Conservation (phyloP, 345 rosid species). For the Brassica juncea region DNA sequence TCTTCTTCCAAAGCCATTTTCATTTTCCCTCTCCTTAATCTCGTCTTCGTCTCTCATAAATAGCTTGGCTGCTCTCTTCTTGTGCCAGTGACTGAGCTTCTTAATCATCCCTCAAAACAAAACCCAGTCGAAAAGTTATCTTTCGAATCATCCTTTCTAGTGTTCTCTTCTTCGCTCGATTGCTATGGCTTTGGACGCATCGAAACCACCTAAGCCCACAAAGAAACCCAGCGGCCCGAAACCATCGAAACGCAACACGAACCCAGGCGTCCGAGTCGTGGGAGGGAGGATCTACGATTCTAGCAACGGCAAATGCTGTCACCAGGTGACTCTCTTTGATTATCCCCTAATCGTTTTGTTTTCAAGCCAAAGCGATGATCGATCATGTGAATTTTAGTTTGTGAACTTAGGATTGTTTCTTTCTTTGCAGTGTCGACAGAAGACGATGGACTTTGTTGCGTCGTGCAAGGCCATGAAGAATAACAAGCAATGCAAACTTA, state of each 20-base stretch:
- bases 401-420: not conserved
- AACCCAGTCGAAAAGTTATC: not conserved
- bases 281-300: conserved; percentile 60
- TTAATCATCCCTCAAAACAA: not conserved
- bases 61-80: not conserved
- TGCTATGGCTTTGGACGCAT: conserved; percentile 3
- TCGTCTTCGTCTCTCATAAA: not conserved
- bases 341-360: not conserved
- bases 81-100: not conserved
- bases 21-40: not conserved
- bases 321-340: conserved; percentile 48
- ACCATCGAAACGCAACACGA: conserved; percentile 29
- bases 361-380: not conserved
- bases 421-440: conserved; percentile 42
- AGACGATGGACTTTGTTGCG: conserved; percentile 42
- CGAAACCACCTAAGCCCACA: conserved; percentile 33
- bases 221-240: conserved; percentile 13
- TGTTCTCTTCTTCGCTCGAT: not conserved
- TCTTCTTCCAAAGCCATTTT: not conserved
- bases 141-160: not conserved
- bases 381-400: not conserved
- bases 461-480: conserved; percentile 29
- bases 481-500: conserved; percentile 24
- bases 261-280: conserved; percentile 45
- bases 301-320: conserved; percentile 67